A percentile compares a stretch with the other conserved stretches of the same genome.
Evolutionary conservation across 257 asterid species (phyloP).

Genomic region (Avicennia marina): DNA sequence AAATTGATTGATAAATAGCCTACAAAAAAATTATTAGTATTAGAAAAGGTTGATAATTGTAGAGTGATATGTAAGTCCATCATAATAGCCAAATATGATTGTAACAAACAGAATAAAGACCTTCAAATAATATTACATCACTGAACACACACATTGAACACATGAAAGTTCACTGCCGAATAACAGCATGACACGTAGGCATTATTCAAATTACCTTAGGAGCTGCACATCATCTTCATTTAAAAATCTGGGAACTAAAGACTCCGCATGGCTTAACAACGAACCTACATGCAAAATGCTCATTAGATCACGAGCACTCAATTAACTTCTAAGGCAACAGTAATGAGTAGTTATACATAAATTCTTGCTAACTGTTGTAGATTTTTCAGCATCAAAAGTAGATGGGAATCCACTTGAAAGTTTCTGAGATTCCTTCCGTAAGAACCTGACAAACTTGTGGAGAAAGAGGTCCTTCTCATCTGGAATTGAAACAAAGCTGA

Average conservation of each 20-base stretch:
- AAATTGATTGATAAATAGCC: conserved; percentile 66
- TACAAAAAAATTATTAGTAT: conserved; percentile 29
- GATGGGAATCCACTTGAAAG: conserved; percentile 37
- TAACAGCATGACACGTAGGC: conserved; percentile 15
- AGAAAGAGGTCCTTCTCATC: conserved; percentile 97
- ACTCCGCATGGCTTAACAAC: conserved; percentile 86
- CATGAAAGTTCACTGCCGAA: neutral
- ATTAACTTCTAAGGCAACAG: conserved; percentile 13
- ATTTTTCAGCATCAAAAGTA: conserved; percentile 46
- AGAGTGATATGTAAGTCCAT: too few species aligned
- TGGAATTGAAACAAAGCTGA: conserved; percentile 33
- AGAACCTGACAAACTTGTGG: conserved; percentile 63
- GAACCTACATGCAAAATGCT: conserved; percentile 52
- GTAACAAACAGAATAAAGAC: neutral
- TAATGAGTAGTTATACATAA: conserved; percentile 40
- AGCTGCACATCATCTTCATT: conserved; percentile 93
- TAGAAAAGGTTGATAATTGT: too few species aligned
- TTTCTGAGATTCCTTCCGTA: conserved; percentile 51
- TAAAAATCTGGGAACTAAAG: conserved; percentile 72
- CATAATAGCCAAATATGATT: neutral
- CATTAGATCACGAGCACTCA: conserved; percentile 10
- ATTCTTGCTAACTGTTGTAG: conserved; percentile 53
- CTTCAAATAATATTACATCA: conserved; percentile 7
- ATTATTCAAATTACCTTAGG: conserved; percentile 53
- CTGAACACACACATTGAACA: neutral